phyloP scores from a whole-genome alignment of 257 asterid genomes.

The Penstemon eatonii region DNA sequence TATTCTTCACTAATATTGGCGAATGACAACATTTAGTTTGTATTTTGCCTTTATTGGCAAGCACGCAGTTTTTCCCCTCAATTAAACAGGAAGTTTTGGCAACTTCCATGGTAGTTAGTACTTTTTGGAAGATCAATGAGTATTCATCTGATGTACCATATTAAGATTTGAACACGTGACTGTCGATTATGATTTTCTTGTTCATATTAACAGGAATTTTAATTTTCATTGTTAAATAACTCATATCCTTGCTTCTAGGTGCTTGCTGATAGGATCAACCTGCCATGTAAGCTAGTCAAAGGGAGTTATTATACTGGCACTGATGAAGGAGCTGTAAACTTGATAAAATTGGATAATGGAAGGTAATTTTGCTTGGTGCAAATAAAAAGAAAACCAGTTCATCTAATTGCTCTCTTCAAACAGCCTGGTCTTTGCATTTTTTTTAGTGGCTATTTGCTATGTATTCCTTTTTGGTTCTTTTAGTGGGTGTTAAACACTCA shows the following conservation, averaged over 20 bases:
- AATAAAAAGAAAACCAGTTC: background rate
- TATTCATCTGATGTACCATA: slow-evolving; percentile 7
- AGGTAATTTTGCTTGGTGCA: slow-evolving; percentile 45
- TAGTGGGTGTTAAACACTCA: background rate
- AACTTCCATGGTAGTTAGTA: background rate
- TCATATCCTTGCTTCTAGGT: slow-evolving; percentile 60
- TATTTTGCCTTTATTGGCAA: background rate
- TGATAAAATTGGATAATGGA: slow-evolving; percentile 87
- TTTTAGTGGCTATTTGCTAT: background rate
- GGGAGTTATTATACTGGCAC: slow-evolving; percentile 98
- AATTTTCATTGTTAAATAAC: slow-evolving; percentile 24
- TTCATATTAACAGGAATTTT: slow-evolving; percentile 4
- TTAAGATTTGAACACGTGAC: background rate
- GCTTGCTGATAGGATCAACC: slow-evolving; percentile 90
- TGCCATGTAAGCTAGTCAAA: slow-evolving; percentile 92
- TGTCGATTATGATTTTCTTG: background rate
- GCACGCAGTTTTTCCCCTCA: background rate
- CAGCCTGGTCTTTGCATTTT: background rate
- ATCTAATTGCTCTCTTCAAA: slow-evolving; percentile 4
- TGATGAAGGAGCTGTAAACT: slow-evolving; percentile 98
- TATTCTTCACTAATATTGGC: slow-evolving; percentile 14
- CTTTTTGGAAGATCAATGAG: background rate
- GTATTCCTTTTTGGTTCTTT: background rate
- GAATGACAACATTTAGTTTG: slow-evolving; percentile 2
- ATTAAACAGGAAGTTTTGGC: background rate